Evolutionary conservation across 1,284 basidiomycete genomes (phyloP).

Genomic region (Puccinia hordei): DNA sequence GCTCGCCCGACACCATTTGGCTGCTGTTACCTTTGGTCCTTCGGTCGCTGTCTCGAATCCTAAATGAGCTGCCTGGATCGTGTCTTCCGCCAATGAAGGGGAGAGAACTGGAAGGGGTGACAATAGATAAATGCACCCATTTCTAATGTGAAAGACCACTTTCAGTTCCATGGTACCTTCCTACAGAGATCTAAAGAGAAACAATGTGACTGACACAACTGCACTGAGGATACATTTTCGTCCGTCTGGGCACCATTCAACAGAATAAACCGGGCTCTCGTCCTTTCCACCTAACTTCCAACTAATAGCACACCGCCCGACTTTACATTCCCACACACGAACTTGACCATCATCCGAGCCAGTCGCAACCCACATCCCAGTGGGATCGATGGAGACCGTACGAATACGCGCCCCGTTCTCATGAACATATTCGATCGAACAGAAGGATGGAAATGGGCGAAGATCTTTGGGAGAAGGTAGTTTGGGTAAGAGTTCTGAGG

Average conservation of each 20-base stretch:
- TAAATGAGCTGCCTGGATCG: constrained; percentile 55
- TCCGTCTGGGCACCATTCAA: constrained; percentile 90
- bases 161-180: neutral
- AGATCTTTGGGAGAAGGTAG: constrained; percentile 90
- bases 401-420: constrained; percentile 69
- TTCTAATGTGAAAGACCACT: neutral
- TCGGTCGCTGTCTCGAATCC: constrained; percentile 59
- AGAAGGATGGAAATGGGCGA: constrained; percentile 89
- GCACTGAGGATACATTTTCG: constrained; percentile 81
- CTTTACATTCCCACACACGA: constrained; percentile 88
- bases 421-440: constrained; percentile 73
- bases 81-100: constrained; percentile 62
- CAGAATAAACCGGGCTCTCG: constrained; percentile 68
- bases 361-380: constrained; percentile 86
- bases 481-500: constrained; percentile 87
- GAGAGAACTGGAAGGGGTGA: constrained; percentile 55
- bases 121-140: constrained; percentile 28
- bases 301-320: constrained; percentile 83
- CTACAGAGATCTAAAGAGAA: constrained; percentile 8
- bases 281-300: constrained; percentile 77
- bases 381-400: constrained; percentile 78
- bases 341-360: constrained; percentile 88
- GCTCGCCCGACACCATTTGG: constrained; percentile 64
- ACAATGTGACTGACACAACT: constrained; percentile 68
- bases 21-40: constrained; percentile 60